Conservation (phyloP, 2,329 filamentous ascomycete genomes). For the Penicillium sp. region DNA sequence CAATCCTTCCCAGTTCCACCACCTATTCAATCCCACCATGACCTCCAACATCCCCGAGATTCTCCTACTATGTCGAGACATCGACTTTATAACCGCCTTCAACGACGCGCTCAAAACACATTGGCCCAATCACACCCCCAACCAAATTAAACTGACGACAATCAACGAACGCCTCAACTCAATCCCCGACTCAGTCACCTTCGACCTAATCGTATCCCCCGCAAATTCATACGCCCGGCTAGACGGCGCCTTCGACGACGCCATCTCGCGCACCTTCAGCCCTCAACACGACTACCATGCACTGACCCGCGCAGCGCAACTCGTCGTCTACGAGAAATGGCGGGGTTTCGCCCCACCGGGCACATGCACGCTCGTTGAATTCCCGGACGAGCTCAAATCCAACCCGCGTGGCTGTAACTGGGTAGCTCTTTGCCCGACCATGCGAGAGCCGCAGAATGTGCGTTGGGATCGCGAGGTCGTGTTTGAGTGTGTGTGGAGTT, state of each 20-base stretch:
- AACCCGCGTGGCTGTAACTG: constrained; percentile 43
- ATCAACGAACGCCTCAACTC: constrained; percentile 36
- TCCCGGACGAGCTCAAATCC: constrained; percentile 38
- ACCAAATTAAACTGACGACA: constrained; percentile 33
- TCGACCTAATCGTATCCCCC: constrained; percentile 50
- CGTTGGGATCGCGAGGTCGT: constrained; percentile 50
- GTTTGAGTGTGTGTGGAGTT: constrained; percentile 51
- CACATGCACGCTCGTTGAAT: constrained; percentile 45
- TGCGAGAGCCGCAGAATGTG: constrained; percentile 44
- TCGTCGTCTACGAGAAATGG: constrained; percentile 43
- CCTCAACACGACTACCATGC: constrained; percentile 41
- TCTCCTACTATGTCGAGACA: constrained; percentile 42
- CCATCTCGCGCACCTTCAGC: constrained; percentile 47
- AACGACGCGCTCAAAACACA: constrained; percentile 28
- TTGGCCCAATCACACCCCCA: constrained; percentile 29
- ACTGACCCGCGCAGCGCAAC: constrained; percentile 45
- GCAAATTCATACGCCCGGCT: constrained; percentile 52
- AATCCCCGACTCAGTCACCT: constrained; percentile 34
- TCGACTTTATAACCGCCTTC: constrained; percentile 40
- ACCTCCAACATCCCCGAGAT: constrained; percentile 37
- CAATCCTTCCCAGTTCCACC: background rate
- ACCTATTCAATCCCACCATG: constrained; percentile 21
- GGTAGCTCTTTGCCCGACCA: constrained; percentile 51
- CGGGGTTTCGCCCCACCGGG: constrained; percentile 50
- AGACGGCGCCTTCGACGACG: constrained; percentile 53